Conservation (phyloP, 306 rosid genomes). For the Luffa aegyptiaca region DNA sequence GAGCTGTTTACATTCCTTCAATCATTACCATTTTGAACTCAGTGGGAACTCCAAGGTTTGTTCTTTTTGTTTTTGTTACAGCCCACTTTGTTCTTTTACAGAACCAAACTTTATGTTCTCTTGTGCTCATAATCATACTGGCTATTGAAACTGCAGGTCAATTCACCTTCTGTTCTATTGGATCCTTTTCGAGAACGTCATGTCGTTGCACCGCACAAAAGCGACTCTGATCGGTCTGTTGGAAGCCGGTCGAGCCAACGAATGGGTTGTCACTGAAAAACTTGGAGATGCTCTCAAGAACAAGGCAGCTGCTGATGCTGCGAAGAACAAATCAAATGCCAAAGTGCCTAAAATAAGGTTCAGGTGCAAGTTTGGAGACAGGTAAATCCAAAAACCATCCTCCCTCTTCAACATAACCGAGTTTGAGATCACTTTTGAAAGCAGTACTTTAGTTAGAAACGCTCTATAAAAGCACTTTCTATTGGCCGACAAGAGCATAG, state of each 20-base stretch:
- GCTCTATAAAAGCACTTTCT: too few relatives aligned
- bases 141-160: slow-evolving; percentile 42
- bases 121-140: not conserved
- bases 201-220: slow-evolving; percentile 98
- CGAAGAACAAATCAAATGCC: slow-evolving; percentile 46
- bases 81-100: not conserved
- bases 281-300: slow-evolving; percentile 73
- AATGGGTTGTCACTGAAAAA: slow-evolving; percentile 98
- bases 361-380: slow-evolving; percentile 51
- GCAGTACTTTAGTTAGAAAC: not conserved
- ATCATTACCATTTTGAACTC: slow-evolving; percentile 92
- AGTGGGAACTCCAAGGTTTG: slow-evolving; percentile 96
- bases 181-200: slow-evolving; percentile 97
- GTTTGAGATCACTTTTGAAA: not conserved
- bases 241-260: slow-evolving; percentile 79
- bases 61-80: not conserved
- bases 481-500: too few relatives aligned
- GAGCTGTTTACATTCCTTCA: slow-evolving; percentile 97
- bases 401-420: not conserved
- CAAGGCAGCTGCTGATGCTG: slow-evolving; percentile 67
- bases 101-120: not conserved
- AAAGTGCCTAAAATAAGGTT: slow-evolving; percentile 40
- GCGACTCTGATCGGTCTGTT: slow-evolving; percentile 79
- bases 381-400: slow-evolving; percentile 31
- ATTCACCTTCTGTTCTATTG: slow-evolving; percentile 91